phyloP scores from a whole-genome alignment of 106 monocot species.

The Dendrobium nobile region DNA sequence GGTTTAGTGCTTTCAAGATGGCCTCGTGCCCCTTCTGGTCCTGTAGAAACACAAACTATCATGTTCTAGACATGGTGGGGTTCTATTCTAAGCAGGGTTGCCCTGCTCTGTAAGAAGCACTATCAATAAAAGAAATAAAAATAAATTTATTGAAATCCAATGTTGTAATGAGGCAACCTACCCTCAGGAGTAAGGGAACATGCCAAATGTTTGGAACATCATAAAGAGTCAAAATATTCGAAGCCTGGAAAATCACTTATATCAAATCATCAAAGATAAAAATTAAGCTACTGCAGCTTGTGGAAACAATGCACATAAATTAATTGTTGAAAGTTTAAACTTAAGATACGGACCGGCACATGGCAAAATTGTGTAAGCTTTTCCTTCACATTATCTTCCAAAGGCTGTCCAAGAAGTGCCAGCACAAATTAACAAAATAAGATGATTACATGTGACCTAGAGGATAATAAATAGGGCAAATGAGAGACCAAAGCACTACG shows the following conservation, averaged over 20 bases:
- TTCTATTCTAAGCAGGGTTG: neutral
- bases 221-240: neutral
- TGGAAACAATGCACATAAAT: too few species aligned
- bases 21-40: slow-evolving; percentile 58
- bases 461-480: neutral
- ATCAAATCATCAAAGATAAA: too few species aligned
- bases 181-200: neutral
- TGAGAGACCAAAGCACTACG: slow-evolving; percentile 35
- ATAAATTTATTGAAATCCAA: neutral
- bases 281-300: too few species aligned
- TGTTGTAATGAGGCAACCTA: slow-evolving; percentile 4
- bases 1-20: slow-evolving; percentile 45
- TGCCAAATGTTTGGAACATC: slow-evolving; percentile 11
- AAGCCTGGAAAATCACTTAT: neutral
- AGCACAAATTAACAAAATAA: neutral
- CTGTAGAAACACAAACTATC: slow-evolving; percentile 15
- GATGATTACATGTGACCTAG: too few species aligned
- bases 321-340: too few species aligned
- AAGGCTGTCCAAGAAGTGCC: slow-evolving; percentile 17
- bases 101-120: neutral
- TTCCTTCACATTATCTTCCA: slow-evolving; percentile 57
- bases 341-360: slow-evolving; percentile 7
- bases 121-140: neutral
- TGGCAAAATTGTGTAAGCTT: slow-evolving; percentile 65
- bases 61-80: neutral